Evolutionary conservation across 345 rosid species (phyloP), one percentile per base, ranked within the genome.

Genomic region (Arabidopsis suecica): DNA sequence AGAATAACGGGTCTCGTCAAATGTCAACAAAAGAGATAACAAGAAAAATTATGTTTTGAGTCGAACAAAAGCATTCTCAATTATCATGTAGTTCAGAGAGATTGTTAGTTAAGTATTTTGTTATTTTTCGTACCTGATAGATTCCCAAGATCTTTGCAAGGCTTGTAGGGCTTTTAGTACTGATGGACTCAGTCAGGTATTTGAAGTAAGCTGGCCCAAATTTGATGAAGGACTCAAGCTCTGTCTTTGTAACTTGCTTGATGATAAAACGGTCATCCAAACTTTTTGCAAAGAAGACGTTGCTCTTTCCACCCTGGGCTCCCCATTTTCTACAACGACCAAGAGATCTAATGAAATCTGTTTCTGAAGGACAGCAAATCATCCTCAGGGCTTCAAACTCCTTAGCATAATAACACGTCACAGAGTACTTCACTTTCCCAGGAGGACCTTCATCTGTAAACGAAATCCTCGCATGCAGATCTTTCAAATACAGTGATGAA

Each of bases 301-400:
- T 95, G 84, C 99, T 95, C 90, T 95, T 95, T 71, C 99, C 97
- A 74, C 99, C 98, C 47, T 95, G 98, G 54, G 99, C 98, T 49
- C 93, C 97, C 99, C 99, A 95, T 85, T 95, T 95, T 82, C 88
- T 90, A 83, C 99, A 95, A 33, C 94, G 98, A 74, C 97, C 88
- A 57, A 95, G 93, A 73, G 99, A 95, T 68, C 93, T 86, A 61
- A 95, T 55, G 62, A 83, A 95, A 75, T 95, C 97, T 62, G 85
- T 79, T 86, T 92, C 97, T 48, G 87, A 87, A 50, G 97, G 93
- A 78, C 97, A 92, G 74, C 94, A 92, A 32, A 83, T 88, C 84
- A 79, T 90, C 86, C 97, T 86, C 61, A 95, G 81, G 61, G 93
- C 91, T 81, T 95, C 97, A 71, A 95, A 92, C 55, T 86, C 78